Conservation (phyloP, 1,284 basidiomycete genomes). For the Fomitopsis schrenkii region DNA sequence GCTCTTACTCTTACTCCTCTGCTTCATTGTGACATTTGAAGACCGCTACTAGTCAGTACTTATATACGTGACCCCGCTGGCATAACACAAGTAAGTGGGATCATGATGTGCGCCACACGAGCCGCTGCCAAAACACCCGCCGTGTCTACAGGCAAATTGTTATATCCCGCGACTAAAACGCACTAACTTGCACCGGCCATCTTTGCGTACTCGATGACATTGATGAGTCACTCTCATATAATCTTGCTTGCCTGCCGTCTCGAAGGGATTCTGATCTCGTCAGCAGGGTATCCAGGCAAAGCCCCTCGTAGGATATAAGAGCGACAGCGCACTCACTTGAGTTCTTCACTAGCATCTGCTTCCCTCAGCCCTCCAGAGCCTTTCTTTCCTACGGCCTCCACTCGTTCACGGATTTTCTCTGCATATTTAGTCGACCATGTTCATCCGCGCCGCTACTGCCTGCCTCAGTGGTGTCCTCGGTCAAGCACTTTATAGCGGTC, state of each 20-base stretch:
- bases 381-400: not conserved
- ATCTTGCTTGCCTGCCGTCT: too few species aligned
- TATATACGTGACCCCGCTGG: too few species aligned
- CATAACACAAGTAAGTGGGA: too few species aligned
- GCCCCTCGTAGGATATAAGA: too few species aligned
- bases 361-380: not conserved
- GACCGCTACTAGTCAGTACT: too few species aligned
- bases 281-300: not conserved
- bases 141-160: not conserved
- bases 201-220: not conserved
- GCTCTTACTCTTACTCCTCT: too few species aligned
- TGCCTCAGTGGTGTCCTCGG: not conserved
- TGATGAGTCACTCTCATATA: not conserved
- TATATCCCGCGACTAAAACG: too few species aligned
- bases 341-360: too few species aligned
- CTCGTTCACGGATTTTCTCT: not conserved
- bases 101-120: too few species aligned
- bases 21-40: too few species aligned
- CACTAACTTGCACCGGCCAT: not conserved
- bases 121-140: too few species aligned
- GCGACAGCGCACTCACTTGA: too few species aligned
- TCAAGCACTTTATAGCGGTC: not conserved
- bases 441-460: slow-evolving; percentile 6
- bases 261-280: not conserved
- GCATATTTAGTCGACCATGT: not conserved